Percentiles rank a stretch among this genome's conserved stretches.
phyloP scores from a whole-genome alignment of 1,139 yeast genomes.

The Suhomyces chickasaworum region DNA sequence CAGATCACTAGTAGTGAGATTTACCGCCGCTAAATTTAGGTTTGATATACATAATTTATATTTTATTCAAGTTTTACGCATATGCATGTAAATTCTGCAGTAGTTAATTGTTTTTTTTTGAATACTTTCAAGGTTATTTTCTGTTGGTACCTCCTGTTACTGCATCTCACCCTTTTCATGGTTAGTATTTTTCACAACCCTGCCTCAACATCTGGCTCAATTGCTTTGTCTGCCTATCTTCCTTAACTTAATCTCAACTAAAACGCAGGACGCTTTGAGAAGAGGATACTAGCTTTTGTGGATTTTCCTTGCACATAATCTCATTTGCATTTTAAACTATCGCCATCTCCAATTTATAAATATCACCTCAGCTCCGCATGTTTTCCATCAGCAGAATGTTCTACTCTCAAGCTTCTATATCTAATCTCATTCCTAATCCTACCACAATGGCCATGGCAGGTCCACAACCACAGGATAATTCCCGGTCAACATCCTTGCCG shows the following conservation, averaged over 20 bases:
- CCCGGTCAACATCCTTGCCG: slow-evolving; percentile 26
- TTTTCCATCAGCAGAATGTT: slow-evolving; percentile 8
- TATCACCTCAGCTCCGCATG: neutral
- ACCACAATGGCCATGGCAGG: neutral
- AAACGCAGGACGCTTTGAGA: slow-evolving; percentile 7
- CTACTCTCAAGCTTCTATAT: slow-evolving; percentile 7
- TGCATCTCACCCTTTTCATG: slow-evolving; percentile 8
- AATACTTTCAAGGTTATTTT: neutral
- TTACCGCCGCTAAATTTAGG: neutral
- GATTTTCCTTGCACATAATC: slow-evolving; percentile 8
- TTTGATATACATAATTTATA: neutral
- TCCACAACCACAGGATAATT: neutral
- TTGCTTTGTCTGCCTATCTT: slow-evolving; percentile 14
- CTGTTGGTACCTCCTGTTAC: slow-evolving; percentile 4
- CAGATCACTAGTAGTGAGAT: neutral
- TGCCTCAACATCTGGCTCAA: slow-evolving; percentile 11
- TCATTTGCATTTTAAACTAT: slow-evolving; percentile 11
- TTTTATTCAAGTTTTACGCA: neutral
- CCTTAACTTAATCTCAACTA: slow-evolving; percentile 11
- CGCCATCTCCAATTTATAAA: slow-evolving; percentile 8
- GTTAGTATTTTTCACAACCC: slow-evolving; percentile 11
- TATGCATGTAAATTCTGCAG: slow-evolving; percentile 2
- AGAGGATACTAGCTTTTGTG: slow-evolving; percentile 4
- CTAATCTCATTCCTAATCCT: neutral
- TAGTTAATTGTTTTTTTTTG: slow-evolving; percentile 1